A percentile compares a stretch with the other conserved stretches of the same genome.
These are phyloP conservation scores for Sugiyamaella neomexicana DNA, from an alignment of 1,139 yeast species.

Conservation along the genomic window DNA sequence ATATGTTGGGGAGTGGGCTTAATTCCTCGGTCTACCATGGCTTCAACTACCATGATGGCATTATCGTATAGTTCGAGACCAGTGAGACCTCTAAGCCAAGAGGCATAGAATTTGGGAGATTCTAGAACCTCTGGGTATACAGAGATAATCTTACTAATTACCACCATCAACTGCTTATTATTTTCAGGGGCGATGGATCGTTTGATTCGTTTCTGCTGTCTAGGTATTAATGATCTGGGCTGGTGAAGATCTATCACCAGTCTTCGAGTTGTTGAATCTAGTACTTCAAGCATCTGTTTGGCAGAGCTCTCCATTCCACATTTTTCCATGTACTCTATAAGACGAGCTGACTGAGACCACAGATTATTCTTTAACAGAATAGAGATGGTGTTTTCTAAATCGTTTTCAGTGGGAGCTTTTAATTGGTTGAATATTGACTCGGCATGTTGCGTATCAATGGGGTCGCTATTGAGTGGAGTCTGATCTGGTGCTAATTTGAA, in stretches of 20 bases:
- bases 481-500: slow-evolving; percentile 7
- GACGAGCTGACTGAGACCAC: slow-evolving; percentile 26
- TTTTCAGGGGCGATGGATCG: slow-evolving; percentile 16
- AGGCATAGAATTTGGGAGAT: slow-evolving; percentile 29
- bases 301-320: slow-evolving; percentile 25
- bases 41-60: slow-evolving; percentile 32
- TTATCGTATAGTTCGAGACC: slow-evolving; percentile 29
- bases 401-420: slow-evolving; percentile 20
- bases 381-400: slow-evolving; percentile 24
- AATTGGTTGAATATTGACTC: slow-evolving; percentile 24
- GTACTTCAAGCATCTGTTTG: slow-evolving; percentile 22
- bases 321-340: slow-evolving; percentile 25
- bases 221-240: slow-evolving; percentile 20
- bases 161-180: slow-evolving; percentile 21
- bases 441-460: slow-evolving; percentile 27
- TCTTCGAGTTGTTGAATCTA: slow-evolving; percentile 27
- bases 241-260: slow-evolving; percentile 19
- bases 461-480: slow-evolving; percentile 7
- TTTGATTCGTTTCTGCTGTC: slow-evolving; percentile 12
- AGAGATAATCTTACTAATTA: slow-evolving; percentile 27
- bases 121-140: slow-evolving; percentile 32
- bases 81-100: slow-evolving; percentile 36
- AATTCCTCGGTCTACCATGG: slow-evolving; percentile 31
- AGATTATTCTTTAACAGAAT: slow-evolving; percentile 21
- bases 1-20: slow-evolving; percentile 25